Conservation (phyloP, 2,329 filamentous ascomycete species). For the Parastagonospora avenae region DNA sequence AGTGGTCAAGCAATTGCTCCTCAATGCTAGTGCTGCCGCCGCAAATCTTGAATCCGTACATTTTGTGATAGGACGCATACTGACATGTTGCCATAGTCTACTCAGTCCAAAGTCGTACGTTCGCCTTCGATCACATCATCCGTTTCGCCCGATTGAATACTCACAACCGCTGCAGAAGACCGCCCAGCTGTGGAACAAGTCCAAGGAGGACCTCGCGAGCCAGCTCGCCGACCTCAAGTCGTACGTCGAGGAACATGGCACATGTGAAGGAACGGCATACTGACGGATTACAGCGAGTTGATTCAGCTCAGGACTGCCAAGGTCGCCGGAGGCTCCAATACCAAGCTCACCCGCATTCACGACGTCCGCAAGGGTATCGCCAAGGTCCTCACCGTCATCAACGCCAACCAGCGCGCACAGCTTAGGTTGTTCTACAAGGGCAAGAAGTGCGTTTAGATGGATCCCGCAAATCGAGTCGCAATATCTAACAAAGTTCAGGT, state of each 20-base stretch:
- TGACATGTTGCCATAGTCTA: constrained; percentile 56
- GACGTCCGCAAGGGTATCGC: constrained; percentile 99
- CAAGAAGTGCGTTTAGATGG: constrained; percentile 72
- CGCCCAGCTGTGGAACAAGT: constrained; percentile 97
- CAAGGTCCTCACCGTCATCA: constrained; percentile 98
- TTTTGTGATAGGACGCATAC: constrained; percentile 22
- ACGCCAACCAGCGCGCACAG: constrained; percentile 98
- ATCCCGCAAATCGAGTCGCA: not conserved
- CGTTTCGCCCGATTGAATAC: constrained; percentile 39
- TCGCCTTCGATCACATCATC: constrained; percentile 15
- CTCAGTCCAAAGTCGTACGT: constrained; percentile 64
- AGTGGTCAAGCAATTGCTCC: constrained; percentile 20
- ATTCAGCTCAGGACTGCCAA: constrained; percentile 97
- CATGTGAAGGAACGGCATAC: constrained; percentile 19
- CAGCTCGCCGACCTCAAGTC: constrained; percentile 51
- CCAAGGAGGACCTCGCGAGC: constrained; percentile 96
- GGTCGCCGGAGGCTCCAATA: constrained; percentile 87
- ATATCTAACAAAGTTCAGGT: constrained; percentile 51
- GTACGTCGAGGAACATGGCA: constrained; percentile 31
- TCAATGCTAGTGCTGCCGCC: constrained; percentile 21
- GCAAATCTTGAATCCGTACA: constrained; percentile 19
- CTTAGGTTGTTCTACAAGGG: constrained; percentile 96
- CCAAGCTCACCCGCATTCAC: constrained; percentile 82
- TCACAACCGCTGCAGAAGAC: constrained; percentile 66
- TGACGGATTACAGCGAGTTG: constrained; percentile 67